Base-by-base conservation (phyloP, 805 yeast species). In the Pichia deserticola region DNA sequence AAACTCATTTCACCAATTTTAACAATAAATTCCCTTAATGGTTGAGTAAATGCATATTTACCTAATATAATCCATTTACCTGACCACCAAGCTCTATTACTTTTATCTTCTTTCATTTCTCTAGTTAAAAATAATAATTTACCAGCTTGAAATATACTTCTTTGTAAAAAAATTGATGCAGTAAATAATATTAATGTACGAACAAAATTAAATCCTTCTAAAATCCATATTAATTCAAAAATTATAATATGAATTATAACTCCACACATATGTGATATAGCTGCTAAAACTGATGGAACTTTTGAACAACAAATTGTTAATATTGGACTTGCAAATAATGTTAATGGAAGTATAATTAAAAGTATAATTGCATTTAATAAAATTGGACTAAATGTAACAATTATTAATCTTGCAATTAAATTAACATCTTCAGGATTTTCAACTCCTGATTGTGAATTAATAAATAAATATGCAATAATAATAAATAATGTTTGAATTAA, bases 371-470 rank as follows among this genome's bases (percentile, higher is more conserved):
- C 45, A 55, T 75, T 74, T 42, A 76, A 52, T 1, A 72, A 29
- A 15, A 81, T 65, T 1, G 90, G 89, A 1, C 72, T 55, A 36
- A 76, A 45, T 0, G 76, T 68, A 4, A 82, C 65, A 13, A 89
- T 66, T 3, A 75, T 60, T 33, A 92, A 64, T 50, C 97, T 73
- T 11, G 84, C 54, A 0, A 86, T 60, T 0, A 92, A 77, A 62
- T 82, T 79, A 7, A 79, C 75, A 3, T 76, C 71, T 50, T 66
- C 54, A n/a, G 77, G 68, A 47, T 66, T 57, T 44, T 57, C 53
- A 0, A 89, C 96, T 33, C 97, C 97, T 35, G 83, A 87, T 69
- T 89, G 97, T 1, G 96, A 75, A 66, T 89, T 90, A 59, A 86
- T 83, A 60, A 86, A 92, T 47, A 82, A 72, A 65, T 80, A 92